These are phyloP conservation scores for Penstemon newberryi DNA, from an alignment of 257 asterid genomes.

Conservation along the genomic window DNA sequence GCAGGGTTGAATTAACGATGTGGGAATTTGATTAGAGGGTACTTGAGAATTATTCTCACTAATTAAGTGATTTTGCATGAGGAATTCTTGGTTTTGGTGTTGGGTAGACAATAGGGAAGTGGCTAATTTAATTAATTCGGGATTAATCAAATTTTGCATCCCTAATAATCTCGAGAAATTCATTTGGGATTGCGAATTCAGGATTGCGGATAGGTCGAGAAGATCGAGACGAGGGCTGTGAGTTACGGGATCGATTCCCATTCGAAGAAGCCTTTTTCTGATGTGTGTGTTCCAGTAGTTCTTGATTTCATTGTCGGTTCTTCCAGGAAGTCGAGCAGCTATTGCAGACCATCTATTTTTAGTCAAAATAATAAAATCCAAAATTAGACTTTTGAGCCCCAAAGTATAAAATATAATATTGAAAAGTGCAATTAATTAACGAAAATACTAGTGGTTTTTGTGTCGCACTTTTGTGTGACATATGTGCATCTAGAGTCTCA, in stretches of 20 bases:
- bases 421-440: no score
- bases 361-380: neutral
- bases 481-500: no score
- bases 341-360: constrained; percentile 60
- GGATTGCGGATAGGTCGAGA: constrained; percentile 45
- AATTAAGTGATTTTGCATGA: constrained; percentile 26
- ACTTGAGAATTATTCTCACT: constrained; percentile 20
- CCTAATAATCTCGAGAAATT: constrained; percentile 52
- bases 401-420: no score
- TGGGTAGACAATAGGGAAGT: constrained; percentile 42
- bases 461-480: no score
- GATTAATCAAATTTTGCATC: constrained; percentile 38
- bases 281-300: constrained; percentile 71
- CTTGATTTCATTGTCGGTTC: constrained; percentile 67
- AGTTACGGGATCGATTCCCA: constrained; percentile 71
- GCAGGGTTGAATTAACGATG: constrained; percentile 18
- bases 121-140: constrained; percentile 48
- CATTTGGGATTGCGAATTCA: constrained; percentile 39
- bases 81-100: constrained; percentile 26
- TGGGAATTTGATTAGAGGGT: constrained; percentile 23
- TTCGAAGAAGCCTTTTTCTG: constrained; percentile 56
- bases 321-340: constrained; percentile 65
- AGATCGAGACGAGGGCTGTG: constrained; percentile 62
- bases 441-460: no score
- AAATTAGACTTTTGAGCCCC: neutral